These are phyloP conservation scores for Fonsecaea pedrosoi DNA, from an alignment of 2,329 filamentous ascomycete genomes.

Conservation along the genomic window DNA sequence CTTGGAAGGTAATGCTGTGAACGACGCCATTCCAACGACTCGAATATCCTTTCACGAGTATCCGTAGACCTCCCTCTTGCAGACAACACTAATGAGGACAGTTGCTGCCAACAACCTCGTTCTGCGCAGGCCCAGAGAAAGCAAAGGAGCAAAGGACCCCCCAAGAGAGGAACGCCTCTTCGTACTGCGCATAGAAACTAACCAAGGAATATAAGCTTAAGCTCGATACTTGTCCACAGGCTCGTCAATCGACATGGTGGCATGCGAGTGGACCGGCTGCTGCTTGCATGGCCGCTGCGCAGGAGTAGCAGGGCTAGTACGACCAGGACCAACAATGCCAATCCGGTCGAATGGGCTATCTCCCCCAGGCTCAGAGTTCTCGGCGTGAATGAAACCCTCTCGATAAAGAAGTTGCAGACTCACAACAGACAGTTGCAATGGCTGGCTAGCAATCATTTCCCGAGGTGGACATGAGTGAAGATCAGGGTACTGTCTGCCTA, in stretches of 20 bases:
- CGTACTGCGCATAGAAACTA: neutral
- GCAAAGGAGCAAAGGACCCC: neutral
- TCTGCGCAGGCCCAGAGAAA: neutral
- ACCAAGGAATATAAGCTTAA: neutral
- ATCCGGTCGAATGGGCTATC: neutral
- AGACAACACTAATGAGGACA: neutral
- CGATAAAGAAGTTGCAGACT: neutral
- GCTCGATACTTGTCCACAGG: neutral
- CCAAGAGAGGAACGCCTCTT: neutral
- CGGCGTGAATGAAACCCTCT: neutral
- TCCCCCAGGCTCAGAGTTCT: neutral
- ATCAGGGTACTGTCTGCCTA: constrained; percentile 5
- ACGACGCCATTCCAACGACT: neutral
- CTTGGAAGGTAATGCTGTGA: neutral
- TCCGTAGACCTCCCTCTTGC: neutral
- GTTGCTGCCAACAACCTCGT: neutral
- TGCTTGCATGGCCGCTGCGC: neutral
- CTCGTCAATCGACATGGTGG: neutral
- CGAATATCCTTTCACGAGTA: neutral
- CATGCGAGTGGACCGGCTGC: neutral
- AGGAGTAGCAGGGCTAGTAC: neutral
- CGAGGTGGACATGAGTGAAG: neutral
- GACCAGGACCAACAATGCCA: neutral
- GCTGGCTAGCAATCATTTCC: constrained; percentile 1
- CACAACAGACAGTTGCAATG: neutral